These are phyloP conservation scores for Ustilago crameri DNA, from an alignment of 1,284 basidiomycete genomes.

Conservation along the genomic window DNA sequence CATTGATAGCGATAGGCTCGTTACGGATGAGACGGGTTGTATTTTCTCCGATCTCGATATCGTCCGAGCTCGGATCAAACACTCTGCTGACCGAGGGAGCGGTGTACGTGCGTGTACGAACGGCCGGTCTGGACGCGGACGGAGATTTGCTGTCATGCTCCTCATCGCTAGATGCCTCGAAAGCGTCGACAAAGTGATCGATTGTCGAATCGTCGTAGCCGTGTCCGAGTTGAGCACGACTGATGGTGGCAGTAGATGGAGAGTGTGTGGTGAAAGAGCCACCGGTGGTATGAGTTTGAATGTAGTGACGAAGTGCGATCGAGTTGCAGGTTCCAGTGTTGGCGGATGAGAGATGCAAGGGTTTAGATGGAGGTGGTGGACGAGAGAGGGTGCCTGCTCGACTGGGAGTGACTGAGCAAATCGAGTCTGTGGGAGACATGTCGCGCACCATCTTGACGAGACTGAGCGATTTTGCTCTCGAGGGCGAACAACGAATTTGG, in stretches of 20 bases:
- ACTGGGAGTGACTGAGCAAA: constrained; percentile 25
- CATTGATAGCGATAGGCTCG: constrained; percentile 42
- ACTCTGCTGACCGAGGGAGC: constrained; percentile 40
- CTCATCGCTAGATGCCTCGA: constrained; percentile 33
- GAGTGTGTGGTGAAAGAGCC: constrained; percentile 35
- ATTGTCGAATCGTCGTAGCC: constrained; percentile 34
- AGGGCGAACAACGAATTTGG: too few relatives aligned
- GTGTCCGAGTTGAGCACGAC: constrained; percentile 31
- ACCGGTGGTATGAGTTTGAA: constrained; percentile 48
- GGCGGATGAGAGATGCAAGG: constrained; percentile 52
- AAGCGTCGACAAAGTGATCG: constrained; percentile 38
- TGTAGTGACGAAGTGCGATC: constrained; percentile 53
- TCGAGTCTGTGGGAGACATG: constrained; percentile 19
- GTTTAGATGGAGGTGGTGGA: constrained; percentile 53
- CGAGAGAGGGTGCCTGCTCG: constrained; percentile 33
- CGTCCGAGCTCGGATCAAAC: constrained; percentile 21
- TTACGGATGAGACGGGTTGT: constrained; percentile 33
- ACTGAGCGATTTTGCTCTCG: too few relatives aligned
- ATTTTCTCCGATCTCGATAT: constrained; percentile 10
- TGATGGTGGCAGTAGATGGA: constrained; percentile 27
- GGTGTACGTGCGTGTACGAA: constrained; percentile 38
- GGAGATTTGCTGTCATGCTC: constrained; percentile 3
- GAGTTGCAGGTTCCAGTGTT: constrained; percentile 58
- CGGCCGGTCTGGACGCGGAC: constrained; percentile 11
- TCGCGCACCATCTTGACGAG: constrained; percentile 7